Evolutionary conservation across 1,284 basidiomycete genomes (phyloP), one percentile per base, ranked within the genome.

Genomic region (Baeospora myosura): DNA sequence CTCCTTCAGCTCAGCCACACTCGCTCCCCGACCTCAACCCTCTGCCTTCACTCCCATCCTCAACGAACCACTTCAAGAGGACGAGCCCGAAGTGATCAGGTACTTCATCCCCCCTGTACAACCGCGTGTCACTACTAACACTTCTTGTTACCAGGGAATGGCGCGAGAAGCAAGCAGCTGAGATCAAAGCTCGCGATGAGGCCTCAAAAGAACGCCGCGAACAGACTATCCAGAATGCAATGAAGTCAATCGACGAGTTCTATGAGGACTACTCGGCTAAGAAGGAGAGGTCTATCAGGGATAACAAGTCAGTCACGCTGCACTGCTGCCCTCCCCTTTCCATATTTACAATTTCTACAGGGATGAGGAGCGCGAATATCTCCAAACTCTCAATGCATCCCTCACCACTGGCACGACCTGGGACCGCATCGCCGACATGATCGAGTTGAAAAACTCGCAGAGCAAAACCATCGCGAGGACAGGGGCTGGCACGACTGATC

Each of bases 401-500:
- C 76, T 98, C 42, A 86, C 90, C 0, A 74, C 81, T 46, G 96
- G 95, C 25, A 97, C 95, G 16, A 94, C 94, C 4, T 98, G 96
- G 96, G 81, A 92, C 53, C 83, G 95, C 21, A 94, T 98, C 57
- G 86, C 84, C 57, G 84, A 86, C 37, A 65, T 87, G 41, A 67
- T 98, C 45, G 91, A 94, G 50, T 73, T 98, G 32, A 81, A 97
- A 63, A 97, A 98, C 64, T 96, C 92, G 44, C 91, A 94, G 66
- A 90, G 86, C 70, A 99, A 98, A 72, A 98, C 94, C 0, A 78
- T 93, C 54, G 85, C 93, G 16, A 79, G 92, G 29, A 76, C 84
- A 28, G 89, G 88, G 12, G 68, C 88, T n/a, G 88, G 88, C 16
- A 88, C 90, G 31, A 91, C 86, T 1, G 96, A 98, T 58, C 71